These are phyloP conservation scores for Petunia hybrid DNA, from an alignment of 305 asterid genomes.

Conservation along the genomic window DNA sequence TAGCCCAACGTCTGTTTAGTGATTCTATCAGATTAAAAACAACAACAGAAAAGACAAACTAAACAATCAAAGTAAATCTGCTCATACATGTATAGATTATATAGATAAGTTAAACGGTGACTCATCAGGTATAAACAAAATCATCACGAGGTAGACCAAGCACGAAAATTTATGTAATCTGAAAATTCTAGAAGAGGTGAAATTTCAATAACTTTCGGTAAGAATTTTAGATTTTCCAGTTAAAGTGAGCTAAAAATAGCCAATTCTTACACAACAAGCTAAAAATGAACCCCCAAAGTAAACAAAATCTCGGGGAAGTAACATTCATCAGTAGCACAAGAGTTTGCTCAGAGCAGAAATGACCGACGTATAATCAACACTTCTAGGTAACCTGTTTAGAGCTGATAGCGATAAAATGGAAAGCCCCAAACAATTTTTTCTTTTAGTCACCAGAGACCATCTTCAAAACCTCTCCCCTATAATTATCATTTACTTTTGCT, in stretches of 20 bases:
- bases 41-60: neutral
- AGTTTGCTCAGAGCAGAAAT: neutral
- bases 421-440: too few relatives aligned
- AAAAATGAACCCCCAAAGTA: neutral
- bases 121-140: conserved; percentile 1
- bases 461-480: neutral
- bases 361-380: neutral
- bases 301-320: conserved; percentile 17
- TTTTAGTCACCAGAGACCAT: too few relatives aligned
- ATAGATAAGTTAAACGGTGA: neutral
- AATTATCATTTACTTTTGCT: neutral
- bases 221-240: neutral
- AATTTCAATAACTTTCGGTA: too few relatives aligned
- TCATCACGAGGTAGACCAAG: conserved; percentile 9
- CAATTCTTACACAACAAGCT: neutral
- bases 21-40: neutral
- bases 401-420: neutral
- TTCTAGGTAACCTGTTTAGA: neutral
- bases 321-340: conserved; percentile 2
- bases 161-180: conserved; percentile 1
- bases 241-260: neutral
- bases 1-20: neutral
- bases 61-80: neutral
- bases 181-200: neutral
- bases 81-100: neutral